A percentile compares a stretch with the other conserved stretches of the same genome.
phyloP scores from a whole-genome alignment of 345 rosid species.

The Triadica sebifera region DNA sequence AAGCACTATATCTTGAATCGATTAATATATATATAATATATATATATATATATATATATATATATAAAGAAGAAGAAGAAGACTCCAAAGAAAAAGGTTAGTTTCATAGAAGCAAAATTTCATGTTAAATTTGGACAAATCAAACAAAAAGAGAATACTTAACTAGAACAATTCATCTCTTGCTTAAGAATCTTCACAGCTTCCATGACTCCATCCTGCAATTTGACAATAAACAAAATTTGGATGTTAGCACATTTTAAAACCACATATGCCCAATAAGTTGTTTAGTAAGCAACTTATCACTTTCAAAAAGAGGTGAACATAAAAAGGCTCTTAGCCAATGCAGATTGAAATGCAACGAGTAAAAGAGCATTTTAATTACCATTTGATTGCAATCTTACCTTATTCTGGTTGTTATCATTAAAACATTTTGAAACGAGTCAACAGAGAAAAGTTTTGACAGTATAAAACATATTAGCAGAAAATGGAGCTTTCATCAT shows the following conservation, averaged over 20 bases:
- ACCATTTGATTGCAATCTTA: neutral
- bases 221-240: neutral
- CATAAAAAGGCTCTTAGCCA: neutral
- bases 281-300: neutral
- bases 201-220: constrained; percentile 78
- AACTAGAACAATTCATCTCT: constrained; percentile 35
- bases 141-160: neutral
- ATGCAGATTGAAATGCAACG: neutral
- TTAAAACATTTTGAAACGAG: neutral
- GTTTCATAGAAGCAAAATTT: neutral
- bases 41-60: no score
- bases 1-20: no score
- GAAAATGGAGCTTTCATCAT: neutral
- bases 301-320: neutral
- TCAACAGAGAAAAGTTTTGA: neutral
- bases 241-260: neutral
- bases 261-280: neutral
- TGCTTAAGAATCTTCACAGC: constrained; percentile 69
- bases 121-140: neutral
- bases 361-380: neutral
- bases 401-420: neutral
- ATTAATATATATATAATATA: no score
- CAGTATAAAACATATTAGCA: no score
- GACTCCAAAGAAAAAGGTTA: neutral
- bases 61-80: neutral